These are phyloP conservation scores for Pseudopithomyces chartarum DNA, from an alignment of 2,329 filamentous ascomycete species.

Conservation along the genomic window DNA sequence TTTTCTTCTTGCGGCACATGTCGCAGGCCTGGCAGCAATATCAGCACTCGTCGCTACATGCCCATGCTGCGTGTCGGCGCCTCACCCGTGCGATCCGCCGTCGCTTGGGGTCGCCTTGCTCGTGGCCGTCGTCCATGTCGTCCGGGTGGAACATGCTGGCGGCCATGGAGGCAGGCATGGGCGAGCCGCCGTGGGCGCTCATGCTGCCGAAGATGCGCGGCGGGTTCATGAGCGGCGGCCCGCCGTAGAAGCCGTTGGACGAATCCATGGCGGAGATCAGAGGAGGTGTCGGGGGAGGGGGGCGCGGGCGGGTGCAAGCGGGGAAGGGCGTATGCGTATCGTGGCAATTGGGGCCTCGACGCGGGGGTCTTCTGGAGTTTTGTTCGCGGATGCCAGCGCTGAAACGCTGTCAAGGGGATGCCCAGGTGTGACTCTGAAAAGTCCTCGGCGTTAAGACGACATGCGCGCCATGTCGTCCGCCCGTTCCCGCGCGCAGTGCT, in stretches of 20 bases:
- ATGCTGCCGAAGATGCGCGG: conserved; percentile 48
- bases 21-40: conserved; percentile 73
- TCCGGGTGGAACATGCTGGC: conserved; percentile 55
- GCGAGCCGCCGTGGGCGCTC: conserved; percentile 43
- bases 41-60: conserved; percentile 22
- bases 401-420: conserved; percentile 1
- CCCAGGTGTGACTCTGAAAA: conserved; percentile 1
- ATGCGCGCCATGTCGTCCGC: conserved; percentile 10
- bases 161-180: conserved; percentile 34
- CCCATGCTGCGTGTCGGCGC: conserved; percentile 11
- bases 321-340: conserved; percentile 2
- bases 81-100: conserved; percentile 85
- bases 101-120: conserved; percentile 76
- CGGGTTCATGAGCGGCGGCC: conserved; percentile 45
- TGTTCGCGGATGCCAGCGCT: background rate
- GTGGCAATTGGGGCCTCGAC: conserved; percentile 1
- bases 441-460: conserved; percentile 3
- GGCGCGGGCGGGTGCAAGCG: background rate
- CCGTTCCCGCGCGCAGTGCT: background rate
- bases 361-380: conserved; percentile 4
- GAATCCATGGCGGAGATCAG: conserved; percentile 37
- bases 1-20: conserved; percentile 95
- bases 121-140: conserved; percentile 59
- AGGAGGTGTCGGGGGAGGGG: too few relatives aligned
- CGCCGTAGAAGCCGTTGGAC: conserved; percentile 40